These are phyloP conservation scores for Claviceps lovelessii DNA, from an alignment of 2,329 filamentous ascomycete genomes.

Conservation along the genomic window DNA sequence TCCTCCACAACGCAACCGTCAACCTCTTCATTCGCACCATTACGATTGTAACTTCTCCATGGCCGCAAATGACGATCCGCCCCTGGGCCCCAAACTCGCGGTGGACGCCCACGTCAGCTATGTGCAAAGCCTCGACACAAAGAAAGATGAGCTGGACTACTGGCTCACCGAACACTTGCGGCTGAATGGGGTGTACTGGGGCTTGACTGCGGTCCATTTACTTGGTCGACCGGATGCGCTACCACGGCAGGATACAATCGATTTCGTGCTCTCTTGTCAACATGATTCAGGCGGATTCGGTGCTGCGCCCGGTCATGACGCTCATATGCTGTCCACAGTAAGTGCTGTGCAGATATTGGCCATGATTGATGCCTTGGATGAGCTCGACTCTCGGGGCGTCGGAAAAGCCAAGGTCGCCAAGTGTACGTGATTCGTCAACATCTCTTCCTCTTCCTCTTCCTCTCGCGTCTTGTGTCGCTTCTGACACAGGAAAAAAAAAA, in stretches of 20 bases:
- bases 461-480: slow-evolving; percentile 6
- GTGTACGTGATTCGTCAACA: too few relatives aligned
- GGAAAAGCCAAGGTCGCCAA: slow-evolving; percentile 56
- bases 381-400: slow-evolving; percentile 57
- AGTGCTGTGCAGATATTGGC: slow-evolving; percentile 89
- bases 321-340: slow-evolving; percentile 91
- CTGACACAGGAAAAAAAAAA: slow-evolving; percentile 2
- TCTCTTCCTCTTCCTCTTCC: neutral
- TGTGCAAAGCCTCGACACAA: slow-evolving; percentile 80
- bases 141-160: slow-evolving; percentile 90
- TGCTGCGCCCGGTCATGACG: slow-evolving; percentile 84
- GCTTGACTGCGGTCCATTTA: slow-evolving; percentile 74
- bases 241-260: slow-evolving; percentile 64
- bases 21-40: neutral
- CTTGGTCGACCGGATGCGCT: slow-evolving; percentile 70
- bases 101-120: slow-evolving; percentile 66
- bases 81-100: slow-evolving; percentile 31
- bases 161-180: slow-evolving; percentile 95
- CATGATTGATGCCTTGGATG: slow-evolving; percentile 69
- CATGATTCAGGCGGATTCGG: slow-evolving; percentile 82
- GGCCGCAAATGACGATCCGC: slow-evolving; percentile 12
- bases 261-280: slow-evolving; percentile 93
- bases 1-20: neutral
- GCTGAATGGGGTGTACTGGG: slow-evolving; percentile 94
- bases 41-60: slow-evolving; percentile 12